Base-by-base conservation (phyloP, 331 rosid genomes). In the Cydonia oblonga region DNA sequence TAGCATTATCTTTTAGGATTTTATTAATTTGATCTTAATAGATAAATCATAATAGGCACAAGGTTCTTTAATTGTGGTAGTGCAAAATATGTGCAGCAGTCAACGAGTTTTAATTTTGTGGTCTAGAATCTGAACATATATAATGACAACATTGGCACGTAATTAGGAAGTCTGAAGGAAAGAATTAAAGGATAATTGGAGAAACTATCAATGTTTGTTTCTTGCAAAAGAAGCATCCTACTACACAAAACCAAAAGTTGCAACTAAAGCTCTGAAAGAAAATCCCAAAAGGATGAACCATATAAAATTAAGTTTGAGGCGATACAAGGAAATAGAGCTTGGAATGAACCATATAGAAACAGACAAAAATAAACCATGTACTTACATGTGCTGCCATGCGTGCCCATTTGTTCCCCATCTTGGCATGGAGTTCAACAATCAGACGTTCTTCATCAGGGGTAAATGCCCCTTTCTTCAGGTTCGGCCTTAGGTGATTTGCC, bases 361-460 rank as follows among this genome's bases (percentile, higher is more conserved):
- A 29, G 72, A 53, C 32, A 64, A 65, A 25, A 73, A 67, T 59
- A 52, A 25, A 72, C 15, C n/a, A 64, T 15, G 77, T 69, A 76
- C 99, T 83, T 87, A 95, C 99, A 58, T 90, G 89, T 38, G 90
- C 86, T 0, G 97, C 96, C 97, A 95, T 95, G 70, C 90, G 93
- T 20, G 99, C 97, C 99, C 99, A 95, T 87, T 83, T 95, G 86
- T 95, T 95, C 78, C 99, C 99, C 90, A 91, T 83, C 86, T 83
- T 85, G 52, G 89, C 86, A 40, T 95, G 99, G 78, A 95, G 97
- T 74, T 90, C 86, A 83, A 87, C 87, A 71, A 95, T 95, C 78
- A 87, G 28, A 69, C 33, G 77, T 81, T 91, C 99, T 82, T 95
- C 99, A 64, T 88, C 96, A 5, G 86, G 67, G n/a, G 96, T 88